phyloP scores from a whole-genome alignment of 306 rosid genomes.

The Citrullus colocynthis region DNA sequence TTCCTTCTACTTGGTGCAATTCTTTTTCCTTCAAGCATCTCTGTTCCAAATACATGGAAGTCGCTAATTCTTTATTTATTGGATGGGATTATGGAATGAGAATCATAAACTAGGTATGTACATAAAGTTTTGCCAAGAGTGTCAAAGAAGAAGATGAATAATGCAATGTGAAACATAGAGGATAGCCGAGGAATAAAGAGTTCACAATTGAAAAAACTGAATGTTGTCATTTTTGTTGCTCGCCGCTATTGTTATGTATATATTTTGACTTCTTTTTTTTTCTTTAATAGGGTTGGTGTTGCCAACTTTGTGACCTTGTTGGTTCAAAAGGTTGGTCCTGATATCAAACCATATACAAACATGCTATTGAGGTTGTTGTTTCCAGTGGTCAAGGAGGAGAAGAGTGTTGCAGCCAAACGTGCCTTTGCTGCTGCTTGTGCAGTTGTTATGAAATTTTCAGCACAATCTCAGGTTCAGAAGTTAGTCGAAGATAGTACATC shows the following conservation, averaged over 20 bases:
- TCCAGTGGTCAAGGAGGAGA: slow-evolving; percentile 79
- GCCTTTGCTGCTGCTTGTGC: slow-evolving; percentile 91
- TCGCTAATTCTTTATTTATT: background rate
- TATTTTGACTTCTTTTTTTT: background rate
- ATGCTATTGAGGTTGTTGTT: slow-evolving; percentile 66
- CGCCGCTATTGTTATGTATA: background rate
- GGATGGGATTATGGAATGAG: background rate
- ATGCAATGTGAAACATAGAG: background rate
- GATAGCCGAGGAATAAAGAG: background rate
- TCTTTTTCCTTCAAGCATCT: background rate
- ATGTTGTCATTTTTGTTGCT: background rate
- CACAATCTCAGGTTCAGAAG: slow-evolving; percentile 59
- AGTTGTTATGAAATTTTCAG: slow-evolving; percentile 40
- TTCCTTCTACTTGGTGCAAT: background rate
- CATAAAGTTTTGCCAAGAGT: background rate
- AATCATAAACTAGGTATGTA: background rate
- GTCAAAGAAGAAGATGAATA: background rate
- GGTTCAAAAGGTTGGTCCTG: slow-evolving; percentile 67
- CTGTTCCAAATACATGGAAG: background rate
- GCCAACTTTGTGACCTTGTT: slow-evolving; percentile 75
- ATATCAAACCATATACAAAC: slow-evolving; percentile 67
- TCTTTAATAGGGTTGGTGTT: slow-evolving; percentile 74
- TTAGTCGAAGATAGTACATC: slow-evolving; percentile 69
- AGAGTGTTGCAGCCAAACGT: slow-evolving; percentile 69
- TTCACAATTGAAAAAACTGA: background rate